A percentile compares a stretch with the other conserved stretches of the same genome.
These are phyloP conservation scores for Lasiosphaeris hirsuta DNA, from an alignment of 495 filamentous ascomycete species.

Conservation along the genomic window DNA sequence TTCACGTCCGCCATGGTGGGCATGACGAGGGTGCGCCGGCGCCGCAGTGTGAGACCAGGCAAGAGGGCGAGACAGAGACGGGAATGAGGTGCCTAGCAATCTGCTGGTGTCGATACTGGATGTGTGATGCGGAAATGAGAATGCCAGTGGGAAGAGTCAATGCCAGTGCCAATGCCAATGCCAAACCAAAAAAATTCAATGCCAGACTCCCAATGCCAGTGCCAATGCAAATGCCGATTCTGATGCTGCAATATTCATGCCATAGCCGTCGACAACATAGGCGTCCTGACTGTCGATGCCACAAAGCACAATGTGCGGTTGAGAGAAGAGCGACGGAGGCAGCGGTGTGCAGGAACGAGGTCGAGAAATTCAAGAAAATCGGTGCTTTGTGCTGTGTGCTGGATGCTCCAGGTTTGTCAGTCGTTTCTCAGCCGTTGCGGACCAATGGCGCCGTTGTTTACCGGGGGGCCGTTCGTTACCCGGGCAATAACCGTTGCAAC, in stretches of 20 bases:
- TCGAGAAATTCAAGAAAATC: neutral
- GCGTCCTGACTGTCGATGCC: neutral
- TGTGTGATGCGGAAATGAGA: neutral
- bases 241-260: slow-evolving; percentile 13
- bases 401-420: neutral
- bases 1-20: slow-evolving; percentile 17
- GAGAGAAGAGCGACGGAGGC: neutral
- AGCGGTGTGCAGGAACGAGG: neutral
- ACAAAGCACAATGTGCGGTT: neutral
- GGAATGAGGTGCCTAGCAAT: slow-evolving; percentile 13
- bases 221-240: slow-evolving; percentile 17
- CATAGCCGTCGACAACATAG: slow-evolving; percentile 13
- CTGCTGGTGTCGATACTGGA: neutral
- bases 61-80: neutral
- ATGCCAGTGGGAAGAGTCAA: slow-evolving; percentile 9
- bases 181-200: neutral
- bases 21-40: slow-evolving; percentile 17
- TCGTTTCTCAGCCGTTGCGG: neutral
- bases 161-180: slow-evolving; percentile 15
- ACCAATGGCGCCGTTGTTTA: slow-evolving; percentile 20
- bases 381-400: neutral
- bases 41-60: neutral
- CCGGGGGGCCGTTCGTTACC: slow-evolving; percentile 20
- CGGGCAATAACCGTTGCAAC: slow-evolving; percentile 11
- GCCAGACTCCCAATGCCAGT: slow-evolving; percentile 10